Evolutionary conservation across 139 green algal species (phyloP), one percentile per base, ranked within the genome.

Genomic region (Edaphochlamys debaryana): DNA sequence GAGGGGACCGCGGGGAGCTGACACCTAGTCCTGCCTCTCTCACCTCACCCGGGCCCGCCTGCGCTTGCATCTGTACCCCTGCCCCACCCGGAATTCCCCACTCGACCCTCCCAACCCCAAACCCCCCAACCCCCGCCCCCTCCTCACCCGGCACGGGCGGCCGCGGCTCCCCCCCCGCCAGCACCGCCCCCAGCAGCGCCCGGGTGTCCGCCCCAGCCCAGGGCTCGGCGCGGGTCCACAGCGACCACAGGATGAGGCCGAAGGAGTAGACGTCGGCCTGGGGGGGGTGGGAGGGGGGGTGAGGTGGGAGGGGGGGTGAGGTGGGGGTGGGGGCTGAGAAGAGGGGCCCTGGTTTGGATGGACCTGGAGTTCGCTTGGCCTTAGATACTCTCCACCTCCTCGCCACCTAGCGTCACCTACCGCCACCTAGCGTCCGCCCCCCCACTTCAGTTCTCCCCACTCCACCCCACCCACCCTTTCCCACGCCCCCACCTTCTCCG

Each of bases 191-290:
- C 45, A 86, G 54, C 64, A 86, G 50, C 37, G 32, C 50, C 2
- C 42, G 32, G 20, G 50, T 80, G 38, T 86, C 66, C 11, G n/a
- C 30, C 27, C 69, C 71, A 1, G 78, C 79, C 34, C 56, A 80
- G 15, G 85, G 85, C 38, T 79, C 62, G 13, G 60, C 30, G 37
- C 79, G 64, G 0, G 72, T 79, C 85, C 85, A 89, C 79, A 89
- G 72, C n/a, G 37, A 68, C 79, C 79, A 89, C 81, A 95, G 72
- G 17, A 93, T 84, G 34, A 95, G 87, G 34, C 89, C 92, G 75
- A 91, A 95, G 56, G 68, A 86, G 79, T 90, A 93, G 64, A 93
- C 86, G 75, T 93, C 90, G 9, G 80, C 84, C 84, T 88, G 69
- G 22, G 50, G 5, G 17, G 17, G 22, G n/a, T n/a, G n/a, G 36